A percentile compares a stretch with the other conserved stretches of the same genome.
phyloP scores from a whole-genome alignment of 176 grass and related monocot species.

The Aegilops bicornis region DNA sequence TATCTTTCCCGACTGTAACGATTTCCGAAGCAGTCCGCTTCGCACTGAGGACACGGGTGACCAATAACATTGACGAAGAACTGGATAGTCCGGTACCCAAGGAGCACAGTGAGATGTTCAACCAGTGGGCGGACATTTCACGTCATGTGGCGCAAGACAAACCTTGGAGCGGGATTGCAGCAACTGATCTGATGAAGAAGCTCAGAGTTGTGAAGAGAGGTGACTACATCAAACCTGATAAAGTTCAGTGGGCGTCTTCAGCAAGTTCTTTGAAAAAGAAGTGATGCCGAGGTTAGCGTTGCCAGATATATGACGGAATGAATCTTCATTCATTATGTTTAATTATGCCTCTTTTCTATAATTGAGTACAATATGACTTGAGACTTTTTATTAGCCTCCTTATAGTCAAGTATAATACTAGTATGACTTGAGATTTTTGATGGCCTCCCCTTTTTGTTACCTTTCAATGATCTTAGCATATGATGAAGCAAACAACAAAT shows the following conservation, averaged over 20 bases:
- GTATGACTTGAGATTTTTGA: no score
- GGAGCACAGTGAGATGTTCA: background rate
- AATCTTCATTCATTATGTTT: no score
- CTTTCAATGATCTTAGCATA: no score
- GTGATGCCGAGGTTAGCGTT: background rate
- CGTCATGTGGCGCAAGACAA: rapidly evolving
- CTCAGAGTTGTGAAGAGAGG: background rate
- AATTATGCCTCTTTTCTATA: no score
- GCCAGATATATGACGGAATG: no score
- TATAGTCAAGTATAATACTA: no score
- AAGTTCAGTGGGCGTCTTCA: background rate
- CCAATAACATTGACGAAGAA: background rate
- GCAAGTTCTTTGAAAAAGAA: background rate
- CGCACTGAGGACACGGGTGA: background rate
- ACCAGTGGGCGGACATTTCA: background rate
- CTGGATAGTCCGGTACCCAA: background rate
- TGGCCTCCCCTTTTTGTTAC: no score
- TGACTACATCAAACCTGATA: background rate
- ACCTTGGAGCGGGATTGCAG: background rate
- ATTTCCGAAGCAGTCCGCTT: background rate
- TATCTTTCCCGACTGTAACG: background rate
- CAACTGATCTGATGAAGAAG: background rate
- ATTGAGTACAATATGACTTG: no score
- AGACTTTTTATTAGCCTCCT: no score
- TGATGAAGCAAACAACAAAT: no score